Evolutionary conservation across 345 rosid genomes (phyloP).

Genomic region (Citrus sinensis): DVS_A1.0 CM039166.1:357501-358000

Average conservation of each 20-base stretch:
- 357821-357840: constrained; percentile 98
- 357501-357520: not conserved
- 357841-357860: constrained; percentile 89
- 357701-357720: constrained; percentile 93
- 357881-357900: constrained; percentile 76
- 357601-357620: constrained; percentile 95
- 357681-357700: constrained; percentile 95
- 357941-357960: not conserved
- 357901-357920: not conserved
- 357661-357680: constrained; percentile 82
- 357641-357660: constrained; percentile 91
- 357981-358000: not conserved
- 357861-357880: constrained; percentile 96
- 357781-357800: constrained; percentile 84
- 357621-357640: constrained; percentile 99
- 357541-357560: not conserved
- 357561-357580: constrained; percentile 10
- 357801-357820: constrained; percentile 98
- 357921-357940: not conserved
- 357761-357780: constrained; percentile 86
- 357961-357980: not conserved
- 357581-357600: constrained; percentile 24
- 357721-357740: constrained; percentile 82
- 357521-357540: not conserved
- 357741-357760: constrained; percentile 88